Conservation (phyloP, 345 rosid species). For the Pelargonium nanum region DNA sequence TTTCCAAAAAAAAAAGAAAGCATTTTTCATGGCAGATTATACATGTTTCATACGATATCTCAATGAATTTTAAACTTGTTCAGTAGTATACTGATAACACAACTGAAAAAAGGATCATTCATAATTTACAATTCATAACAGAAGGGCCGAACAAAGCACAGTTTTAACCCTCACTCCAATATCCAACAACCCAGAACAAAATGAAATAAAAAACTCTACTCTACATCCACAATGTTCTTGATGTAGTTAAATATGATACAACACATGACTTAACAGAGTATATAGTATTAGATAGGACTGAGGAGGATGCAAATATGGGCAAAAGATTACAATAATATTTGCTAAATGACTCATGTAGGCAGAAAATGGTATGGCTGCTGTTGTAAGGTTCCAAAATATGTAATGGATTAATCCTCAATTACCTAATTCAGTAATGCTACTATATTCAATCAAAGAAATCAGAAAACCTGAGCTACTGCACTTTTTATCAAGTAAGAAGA, state of each 20-base stretch:
- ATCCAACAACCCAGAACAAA: neutral
- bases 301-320: too few species aligned
- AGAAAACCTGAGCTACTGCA: neutral
- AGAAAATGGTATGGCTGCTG: too few species aligned
- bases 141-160: neutral
- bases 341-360: too few species aligned
- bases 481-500: neutral
- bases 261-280: too few species aligned
- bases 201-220: neutral
- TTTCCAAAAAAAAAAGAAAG: neutral
- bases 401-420: neutral
- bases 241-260: too few species aligned
- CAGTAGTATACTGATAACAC: neutral
- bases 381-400: too few species aligned
- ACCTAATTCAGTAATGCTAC: neutral
- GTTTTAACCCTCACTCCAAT: neutral
- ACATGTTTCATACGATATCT: neutral
- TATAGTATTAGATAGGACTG: too few species aligned
- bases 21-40: neutral
- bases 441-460: neutral
- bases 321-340: neutral
- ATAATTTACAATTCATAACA: too few species aligned
- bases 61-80: neutral
- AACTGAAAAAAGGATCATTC: neutral
- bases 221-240: neutral